phyloP scores from a whole-genome alignment of 2,329 filamentous ascomycete genomes.

The Verruconis gallopava region DNA sequence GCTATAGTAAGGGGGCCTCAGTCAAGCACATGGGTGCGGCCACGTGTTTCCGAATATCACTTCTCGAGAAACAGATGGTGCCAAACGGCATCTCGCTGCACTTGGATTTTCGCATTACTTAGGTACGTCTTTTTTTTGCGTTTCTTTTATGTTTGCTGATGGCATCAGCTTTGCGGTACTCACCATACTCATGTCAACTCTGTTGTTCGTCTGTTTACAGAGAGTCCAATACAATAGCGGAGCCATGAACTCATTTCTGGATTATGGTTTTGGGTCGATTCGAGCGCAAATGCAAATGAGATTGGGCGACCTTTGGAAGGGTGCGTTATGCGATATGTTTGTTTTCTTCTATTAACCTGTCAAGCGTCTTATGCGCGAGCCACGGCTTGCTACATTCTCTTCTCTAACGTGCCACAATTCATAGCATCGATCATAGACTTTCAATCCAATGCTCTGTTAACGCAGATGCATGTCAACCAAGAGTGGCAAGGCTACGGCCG shows the following conservation, averaged over 20 bases:
- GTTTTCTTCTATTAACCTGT: no score
- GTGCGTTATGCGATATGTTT: constrained; percentile 9
- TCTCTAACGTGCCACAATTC: constrained; percentile 36
- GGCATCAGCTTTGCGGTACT: no score
- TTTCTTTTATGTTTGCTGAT: no score
- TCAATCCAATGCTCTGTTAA: constrained; percentile 32
- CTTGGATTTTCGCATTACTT: neutral
- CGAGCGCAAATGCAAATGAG: constrained; percentile 9
- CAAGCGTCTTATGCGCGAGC: no score
- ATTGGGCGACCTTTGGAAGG: constrained; percentile 4
- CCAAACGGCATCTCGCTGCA: neutral
- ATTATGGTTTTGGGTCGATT: neutral
- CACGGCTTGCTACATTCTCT: no score
- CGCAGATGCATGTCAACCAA: constrained; percentile 30
- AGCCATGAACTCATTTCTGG: neutral
- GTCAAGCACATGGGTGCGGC: neutral
- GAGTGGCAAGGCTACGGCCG: constrained; percentile 34
- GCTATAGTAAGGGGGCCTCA: neutral
- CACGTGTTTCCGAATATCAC: neutral
- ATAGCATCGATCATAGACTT: constrained; percentile 33
- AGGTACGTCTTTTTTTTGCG: neutral
- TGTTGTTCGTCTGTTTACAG: no score
- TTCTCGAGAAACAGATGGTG: neutral
- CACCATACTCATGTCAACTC: no score
- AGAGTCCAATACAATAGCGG: neutral